Conservation (phyloP, 306 rosid genomes). For the Mimosa bimucronata region DNA sequence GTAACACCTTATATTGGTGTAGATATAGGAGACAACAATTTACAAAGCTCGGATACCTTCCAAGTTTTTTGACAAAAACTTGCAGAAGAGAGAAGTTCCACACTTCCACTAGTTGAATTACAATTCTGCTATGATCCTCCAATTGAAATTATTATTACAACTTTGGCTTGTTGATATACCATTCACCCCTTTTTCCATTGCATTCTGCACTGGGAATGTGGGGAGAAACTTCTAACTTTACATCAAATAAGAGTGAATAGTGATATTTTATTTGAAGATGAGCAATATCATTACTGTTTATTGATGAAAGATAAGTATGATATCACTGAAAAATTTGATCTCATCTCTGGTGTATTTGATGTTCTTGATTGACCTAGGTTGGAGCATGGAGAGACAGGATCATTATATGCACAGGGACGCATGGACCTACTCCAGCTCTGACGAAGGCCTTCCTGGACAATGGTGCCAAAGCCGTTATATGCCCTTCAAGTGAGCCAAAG, state of each 20-base stretch:
- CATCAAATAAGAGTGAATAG: no score
- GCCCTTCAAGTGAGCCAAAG: slow-evolving; percentile 81
- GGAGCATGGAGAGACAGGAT: slow-evolving; percentile 99
- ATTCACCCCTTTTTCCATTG: no score
- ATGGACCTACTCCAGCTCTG: slow-evolving; percentile 76
- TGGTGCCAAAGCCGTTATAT: slow-evolving; percentile 92
- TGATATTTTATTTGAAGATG: no score
- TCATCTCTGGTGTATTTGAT: slow-evolving; percentile 30
- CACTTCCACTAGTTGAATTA: slow-evolving; percentile 3
- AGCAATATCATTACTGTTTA: no score
- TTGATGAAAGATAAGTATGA: no score
- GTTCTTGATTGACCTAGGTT: slow-evolving; percentile 60
- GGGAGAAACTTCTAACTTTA: no score
- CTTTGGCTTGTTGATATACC: no score
- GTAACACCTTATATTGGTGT: background rate
- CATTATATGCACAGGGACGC: slow-evolving; percentile 81
- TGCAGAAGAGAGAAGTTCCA: background rate
- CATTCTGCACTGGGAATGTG: no score
- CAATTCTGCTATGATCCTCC: background rate
- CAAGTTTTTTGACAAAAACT: background rate
- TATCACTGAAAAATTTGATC: slow-evolving; percentile 24
- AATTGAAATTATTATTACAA: no score
- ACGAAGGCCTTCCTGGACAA: slow-evolving; percentile 81
- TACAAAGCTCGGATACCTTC: background rate
- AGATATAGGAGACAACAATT: slow-evolving; percentile 5